phyloP scores from a whole-genome alignment of 495 filamentous ascomycete genomes.

The Penicillium canescens region DNA sequence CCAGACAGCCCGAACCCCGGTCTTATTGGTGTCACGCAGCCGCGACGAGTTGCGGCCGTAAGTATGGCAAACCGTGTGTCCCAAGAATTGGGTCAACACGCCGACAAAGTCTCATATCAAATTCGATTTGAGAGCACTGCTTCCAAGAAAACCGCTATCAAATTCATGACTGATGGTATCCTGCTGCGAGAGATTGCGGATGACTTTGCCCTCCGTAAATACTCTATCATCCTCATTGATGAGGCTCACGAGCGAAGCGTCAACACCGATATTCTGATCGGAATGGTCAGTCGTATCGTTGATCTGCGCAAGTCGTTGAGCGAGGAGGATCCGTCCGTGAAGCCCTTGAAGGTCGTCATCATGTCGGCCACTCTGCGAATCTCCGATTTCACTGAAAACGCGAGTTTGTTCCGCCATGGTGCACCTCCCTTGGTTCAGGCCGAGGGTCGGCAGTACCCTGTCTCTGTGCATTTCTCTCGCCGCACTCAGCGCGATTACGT shows the following conservation, averaged over 20 bases:
- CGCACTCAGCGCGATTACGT: constrained; percentile 85
- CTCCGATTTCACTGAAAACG: constrained; percentile 86
- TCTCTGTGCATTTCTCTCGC: constrained; percentile 85
- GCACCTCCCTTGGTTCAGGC: constrained; percentile 84
- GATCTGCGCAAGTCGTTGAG: constrained; percentile 69
- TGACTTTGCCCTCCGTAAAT: constrained; percentile 89
- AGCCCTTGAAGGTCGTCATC: constrained; percentile 89
- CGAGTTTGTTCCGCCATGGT: constrained; percentile 68
- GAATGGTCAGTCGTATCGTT: constrained; percentile 91
- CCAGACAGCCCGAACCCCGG: constrained; percentile 75
- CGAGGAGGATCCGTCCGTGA: constrained; percentile 59
- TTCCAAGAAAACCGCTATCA: constrained; percentile 83
- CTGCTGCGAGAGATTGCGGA: constrained; percentile 86
- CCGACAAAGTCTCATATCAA: constrained; percentile 81
- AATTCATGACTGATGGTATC: constrained; percentile 99
- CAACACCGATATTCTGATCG: constrained; percentile 96
- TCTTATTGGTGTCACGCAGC: constrained; percentile 94
- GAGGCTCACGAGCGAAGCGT: constrained; percentile 97
- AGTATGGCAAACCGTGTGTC: constrained; percentile 93
- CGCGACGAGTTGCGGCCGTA: constrained; percentile 86
- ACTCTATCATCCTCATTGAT: constrained; percentile 92
- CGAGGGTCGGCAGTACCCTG: constrained; percentile 91
- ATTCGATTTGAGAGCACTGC: constrained; percentile 91
- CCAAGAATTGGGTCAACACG: constrained; percentile 72
- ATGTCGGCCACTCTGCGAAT: constrained; percentile 96